Conservation (phyloP, 2,329 filamentous ascomycete species). For the Fulvia fulva region DNA sequence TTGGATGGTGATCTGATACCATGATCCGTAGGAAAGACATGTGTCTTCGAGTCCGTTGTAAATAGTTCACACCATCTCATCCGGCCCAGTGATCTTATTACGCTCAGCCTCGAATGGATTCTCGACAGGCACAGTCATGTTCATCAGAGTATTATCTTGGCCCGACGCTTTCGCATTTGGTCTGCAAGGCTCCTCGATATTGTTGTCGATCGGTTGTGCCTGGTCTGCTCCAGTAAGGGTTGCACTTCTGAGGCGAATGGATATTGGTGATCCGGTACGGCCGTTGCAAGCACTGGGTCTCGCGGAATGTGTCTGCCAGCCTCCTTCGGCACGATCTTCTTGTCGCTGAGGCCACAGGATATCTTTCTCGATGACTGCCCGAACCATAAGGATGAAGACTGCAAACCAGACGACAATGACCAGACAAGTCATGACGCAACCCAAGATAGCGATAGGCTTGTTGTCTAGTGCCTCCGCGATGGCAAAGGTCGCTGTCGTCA, state of each 20-base stretch:
- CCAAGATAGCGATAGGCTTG: constrained; percentile 59
- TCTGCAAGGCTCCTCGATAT: not conserved
- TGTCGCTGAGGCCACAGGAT: constrained; percentile 75
- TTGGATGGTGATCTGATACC: not conserved
- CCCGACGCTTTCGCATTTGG: not conserved
- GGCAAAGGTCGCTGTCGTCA: constrained; percentile 63
- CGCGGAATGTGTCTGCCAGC: constrained; percentile 39
- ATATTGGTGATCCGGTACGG: not conserved
- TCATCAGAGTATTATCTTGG: not conserved
- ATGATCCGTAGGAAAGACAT: not conserved
- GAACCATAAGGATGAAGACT: constrained; percentile 67
- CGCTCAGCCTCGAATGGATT: not conserved
- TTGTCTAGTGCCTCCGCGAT: constrained; percentile 54
- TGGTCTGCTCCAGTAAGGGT: not conserved
- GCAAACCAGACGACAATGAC: constrained; percentile 65
- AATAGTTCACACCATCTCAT: not conserved
- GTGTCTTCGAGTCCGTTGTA: not conserved
- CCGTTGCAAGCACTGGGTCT: not conserved
- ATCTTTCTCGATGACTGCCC: constrained; percentile 61
- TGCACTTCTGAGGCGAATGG: not conserved
- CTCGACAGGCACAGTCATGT: not conserved
- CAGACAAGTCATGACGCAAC: constrained; percentile 62
- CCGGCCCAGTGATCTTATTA: not conserved
- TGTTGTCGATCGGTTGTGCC: not conserved
- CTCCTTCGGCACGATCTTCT: constrained; percentile 60